A percentile compares a stretch with the other conserved stretches of the same genome.
Conservation (phyloP, 768 basidiomycete genomes). For the Lepiota venenata region DNA sequence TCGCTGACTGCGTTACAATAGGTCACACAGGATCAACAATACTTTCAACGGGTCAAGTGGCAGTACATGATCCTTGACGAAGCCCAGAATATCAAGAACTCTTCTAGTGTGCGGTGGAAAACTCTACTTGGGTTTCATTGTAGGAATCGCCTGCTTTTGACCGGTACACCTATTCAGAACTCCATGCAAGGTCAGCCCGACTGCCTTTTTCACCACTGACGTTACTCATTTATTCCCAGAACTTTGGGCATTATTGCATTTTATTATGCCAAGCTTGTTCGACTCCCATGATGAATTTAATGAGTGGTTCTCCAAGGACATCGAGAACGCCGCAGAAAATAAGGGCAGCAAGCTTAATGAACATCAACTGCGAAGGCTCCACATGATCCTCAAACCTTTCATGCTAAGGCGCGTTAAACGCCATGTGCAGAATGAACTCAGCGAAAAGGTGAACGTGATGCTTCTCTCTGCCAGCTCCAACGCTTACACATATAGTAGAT, state of each 20-base stretch:
- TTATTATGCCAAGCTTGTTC: conserved; percentile 99
- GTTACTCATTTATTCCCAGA: conserved; percentile 44
- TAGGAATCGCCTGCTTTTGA: conserved; percentile 89
- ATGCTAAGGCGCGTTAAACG: conserved; percentile 97
- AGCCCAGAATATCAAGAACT: conserved; percentile 99
- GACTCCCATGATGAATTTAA: conserved; percentile 99
- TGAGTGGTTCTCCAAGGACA: conserved; percentile 99
- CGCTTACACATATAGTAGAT: conserved; percentile 51
- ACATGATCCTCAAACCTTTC: conserved; percentile 99
- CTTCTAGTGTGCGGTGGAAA: conserved; percentile 95
- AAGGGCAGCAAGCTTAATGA: conserved; percentile 91
- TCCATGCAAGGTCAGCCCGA: conserved; percentile 87
- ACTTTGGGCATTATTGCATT: conserved; percentile 96
- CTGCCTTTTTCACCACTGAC: background rate
- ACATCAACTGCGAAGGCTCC: conserved; percentile 89
- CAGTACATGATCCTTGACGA: conserved; percentile 99
- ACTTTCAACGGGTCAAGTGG: conserved; percentile 98
- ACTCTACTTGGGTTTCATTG: conserved; percentile 94
- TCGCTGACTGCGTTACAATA: conserved; percentile 22
- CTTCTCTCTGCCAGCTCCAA: background rate
- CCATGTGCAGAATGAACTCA: conserved; percentile 99
- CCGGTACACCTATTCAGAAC: conserved; percentile 98
- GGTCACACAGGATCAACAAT: conserved; percentile 96
- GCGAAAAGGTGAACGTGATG: conserved; percentile 75
- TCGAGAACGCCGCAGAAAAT: conserved; percentile 92